Base-by-base conservation (phyloP, 331 rosid genomes). In the Quercus tomentella region DNA sequence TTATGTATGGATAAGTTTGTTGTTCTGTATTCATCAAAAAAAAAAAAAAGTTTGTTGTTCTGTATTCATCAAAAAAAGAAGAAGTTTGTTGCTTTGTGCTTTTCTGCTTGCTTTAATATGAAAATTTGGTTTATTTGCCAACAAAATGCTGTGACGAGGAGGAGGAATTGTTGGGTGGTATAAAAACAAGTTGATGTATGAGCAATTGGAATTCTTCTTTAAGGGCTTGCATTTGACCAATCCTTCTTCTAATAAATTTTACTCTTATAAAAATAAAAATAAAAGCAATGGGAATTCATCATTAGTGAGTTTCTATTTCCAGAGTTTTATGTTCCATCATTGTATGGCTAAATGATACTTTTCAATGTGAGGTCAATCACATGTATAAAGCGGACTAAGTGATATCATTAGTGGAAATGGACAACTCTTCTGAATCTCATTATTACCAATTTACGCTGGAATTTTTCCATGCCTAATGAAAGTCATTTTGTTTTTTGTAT, bases 241-340 rank as follows among this genome's bases (percentile, higher is more conserved):
- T 41, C 45, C 3, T 41, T 41, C 12, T 8, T 41, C 45, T 41
- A 41, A 8, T 41, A 41, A 41, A 41, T 41, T 41, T 41, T 8
- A 8, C 45, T 41, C 1, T 8, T 37, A 37, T 7, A 37, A 0
- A 41, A 8, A 35, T n/a, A n/a, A 7, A 6, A 5, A 33, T 6
- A 41, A 41, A 41, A 41, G 45, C 45, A 41, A 41, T 2, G 45
- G 72, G 73, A 63, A 70, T 41, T 7, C 35, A 41, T 51, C 3
- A 56, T 69, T 58, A 0, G 73, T 56, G 83, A 76, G 72, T 63
- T 56, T 60, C 23, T 56, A 49, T 58, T 58, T 72, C 61, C 54
- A 31, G 4, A 72, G 57, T 72, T 58, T 72, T 57, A 25, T 69
- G 51, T 68, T 56, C 52, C 70, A 18, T 33, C 49, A 56, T 55